Conservation (phyloP, 2,329 filamentous ascomycete genomes). For the Paramyrothecium roridum region DNA sequence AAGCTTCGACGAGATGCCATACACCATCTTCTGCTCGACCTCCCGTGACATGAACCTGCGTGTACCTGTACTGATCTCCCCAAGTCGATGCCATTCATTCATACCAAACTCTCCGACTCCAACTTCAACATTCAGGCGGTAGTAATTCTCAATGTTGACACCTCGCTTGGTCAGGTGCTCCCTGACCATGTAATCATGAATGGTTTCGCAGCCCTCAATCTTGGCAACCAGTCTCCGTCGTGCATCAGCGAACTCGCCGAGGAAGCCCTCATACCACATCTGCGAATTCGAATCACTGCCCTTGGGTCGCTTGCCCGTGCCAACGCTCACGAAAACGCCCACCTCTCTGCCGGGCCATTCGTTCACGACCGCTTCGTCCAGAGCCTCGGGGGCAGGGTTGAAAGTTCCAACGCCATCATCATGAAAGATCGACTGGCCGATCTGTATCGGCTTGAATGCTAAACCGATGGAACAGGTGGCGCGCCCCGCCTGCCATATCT, state of each 20-base stretch:
- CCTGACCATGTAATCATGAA: conserved; percentile 80
- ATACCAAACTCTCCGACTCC: conserved; percentile 97
- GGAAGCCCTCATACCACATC: conserved; percentile 90
- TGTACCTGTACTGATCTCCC: conserved; percentile 91
- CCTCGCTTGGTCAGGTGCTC: conserved; percentile 74
- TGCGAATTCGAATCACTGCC: conserved; percentile 66
- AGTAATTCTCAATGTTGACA: conserved; percentile 88
- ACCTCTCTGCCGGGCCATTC: conserved; percentile 95
- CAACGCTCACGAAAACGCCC: conserved; percentile 87
- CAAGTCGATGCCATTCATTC: conserved; percentile 96
- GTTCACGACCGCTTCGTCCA: conserved; percentile 88
- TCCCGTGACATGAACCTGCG: conserved; percentile 74
- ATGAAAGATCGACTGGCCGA: conserved; percentile 90
- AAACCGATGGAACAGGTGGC: conserved; percentile 90
- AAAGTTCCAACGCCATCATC: conserved; percentile 91
- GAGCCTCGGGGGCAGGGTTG: conserved; percentile 79
- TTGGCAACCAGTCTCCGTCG: conserved; percentile 80
- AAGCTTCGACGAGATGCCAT: conserved; percentile 74
- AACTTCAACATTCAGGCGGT: conserved; percentile 92
- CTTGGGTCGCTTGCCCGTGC: conserved; percentile 80
- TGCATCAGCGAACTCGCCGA: conserved; percentile 91
- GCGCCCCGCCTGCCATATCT: conserved; percentile 93
- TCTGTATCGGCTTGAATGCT: conserved; percentile 92
- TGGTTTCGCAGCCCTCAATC: conserved; percentile 92
- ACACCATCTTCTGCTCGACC: conserved; percentile 73